Percentiles rank a stretch among this genome's conserved stretches.
Evolutionary conservation across 352 stramenopile genomes (phyloP).

Genomic region (Phytophthora pluvialis): DNA sequence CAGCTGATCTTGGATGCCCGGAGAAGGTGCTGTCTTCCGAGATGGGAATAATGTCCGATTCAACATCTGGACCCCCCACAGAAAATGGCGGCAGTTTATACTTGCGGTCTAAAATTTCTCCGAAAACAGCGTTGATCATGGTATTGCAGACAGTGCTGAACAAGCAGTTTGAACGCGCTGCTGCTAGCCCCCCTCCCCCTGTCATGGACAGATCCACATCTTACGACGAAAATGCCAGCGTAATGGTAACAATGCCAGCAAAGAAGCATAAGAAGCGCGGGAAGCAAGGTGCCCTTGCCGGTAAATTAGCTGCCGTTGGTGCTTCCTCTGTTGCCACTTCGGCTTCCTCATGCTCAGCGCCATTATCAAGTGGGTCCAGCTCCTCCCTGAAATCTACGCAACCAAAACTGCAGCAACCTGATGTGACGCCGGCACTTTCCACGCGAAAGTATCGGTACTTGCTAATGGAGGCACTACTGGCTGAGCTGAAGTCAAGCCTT

Average conservation of each 20-base stretch:
- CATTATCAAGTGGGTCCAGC: conserved; percentile 11
- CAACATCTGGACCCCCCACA: neutral
- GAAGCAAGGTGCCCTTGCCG: conserved; percentile 38
- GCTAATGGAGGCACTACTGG: conserved; percentile 65
- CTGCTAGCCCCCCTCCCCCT: conserved; percentile 19
- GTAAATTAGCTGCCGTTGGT: conserved; percentile 30
- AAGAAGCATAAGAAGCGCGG: conserved; percentile 52
- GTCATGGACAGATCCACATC: conserved; percentile 37
- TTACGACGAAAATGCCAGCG: conserved; percentile 41
- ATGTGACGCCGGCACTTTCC: conserved; percentile 35
- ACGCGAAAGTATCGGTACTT: conserved; percentile 64
- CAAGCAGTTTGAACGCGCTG: conserved; percentile 60
- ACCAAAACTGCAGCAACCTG: conserved; percentile 39
- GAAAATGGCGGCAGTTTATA: conserved; percentile 17
- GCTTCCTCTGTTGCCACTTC: conserved; percentile 12
- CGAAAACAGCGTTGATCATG: conserved; percentile 38
- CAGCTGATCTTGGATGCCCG: conserved; percentile 60
- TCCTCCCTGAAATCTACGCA: conserved; percentile 35
- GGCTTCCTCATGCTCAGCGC: neutral
- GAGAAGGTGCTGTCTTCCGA: conserved; percentile 43
- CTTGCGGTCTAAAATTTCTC: conserved; percentile 16
- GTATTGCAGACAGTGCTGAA: conserved; percentile 56
- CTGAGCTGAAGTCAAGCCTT: conserved; percentile 59
- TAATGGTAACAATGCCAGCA: conserved; percentile 32
- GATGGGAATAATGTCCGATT: conserved; percentile 22